phyloP scores from a whole-genome alignment of 345 rosid genomes.

The Eucalyptus paniculata region DNA sequence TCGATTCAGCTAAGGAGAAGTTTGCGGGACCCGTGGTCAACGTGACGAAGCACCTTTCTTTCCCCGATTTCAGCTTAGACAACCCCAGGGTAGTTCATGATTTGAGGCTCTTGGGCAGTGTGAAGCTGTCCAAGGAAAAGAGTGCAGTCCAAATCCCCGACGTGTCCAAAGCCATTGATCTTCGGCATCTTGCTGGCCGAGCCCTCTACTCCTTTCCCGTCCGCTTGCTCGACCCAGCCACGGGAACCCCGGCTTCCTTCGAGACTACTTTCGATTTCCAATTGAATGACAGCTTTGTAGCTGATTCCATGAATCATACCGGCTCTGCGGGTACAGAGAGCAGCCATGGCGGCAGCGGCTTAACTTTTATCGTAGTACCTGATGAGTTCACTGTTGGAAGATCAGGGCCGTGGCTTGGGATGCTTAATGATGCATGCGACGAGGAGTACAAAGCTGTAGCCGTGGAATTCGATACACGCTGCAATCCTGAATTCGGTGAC shows the following conservation, averaged over 20 bases:
- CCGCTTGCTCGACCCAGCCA: constrained; percentile 23
- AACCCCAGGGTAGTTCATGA: constrained; percentile 8
- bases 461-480: constrained; percentile 24
- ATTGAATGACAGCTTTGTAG: constrained; percentile 5
- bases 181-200: constrained; percentile 33
- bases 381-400: constrained; percentile 45
- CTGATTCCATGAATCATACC: background rate
- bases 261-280: constrained; percentile 31
- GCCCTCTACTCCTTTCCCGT: constrained; percentile 27
- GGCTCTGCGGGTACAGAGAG: background rate
- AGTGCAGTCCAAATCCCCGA: constrained; percentile 24
- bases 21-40: constrained; percentile 6
- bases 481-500: constrained; percentile 32
- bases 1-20: background rate
- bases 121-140: constrained; percentile 12
- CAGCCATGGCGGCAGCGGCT: constrained; percentile 28
- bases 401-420: constrained; percentile 39
- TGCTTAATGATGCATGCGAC: constrained; percentile 48
- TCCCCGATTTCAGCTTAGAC: constrained; percentile 18
- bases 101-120: constrained; percentile 26
- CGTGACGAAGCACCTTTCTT: constrained; percentile 20
- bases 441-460: constrained; percentile 35
- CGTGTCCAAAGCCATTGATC: constrained; percentile 8
- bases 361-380: constrained; percentile 35
- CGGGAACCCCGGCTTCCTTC: constrained; percentile 20